Conservation (phyloP, 192 early-diverging fungal genomes). For the Neocallimastix lanati region DNA sequence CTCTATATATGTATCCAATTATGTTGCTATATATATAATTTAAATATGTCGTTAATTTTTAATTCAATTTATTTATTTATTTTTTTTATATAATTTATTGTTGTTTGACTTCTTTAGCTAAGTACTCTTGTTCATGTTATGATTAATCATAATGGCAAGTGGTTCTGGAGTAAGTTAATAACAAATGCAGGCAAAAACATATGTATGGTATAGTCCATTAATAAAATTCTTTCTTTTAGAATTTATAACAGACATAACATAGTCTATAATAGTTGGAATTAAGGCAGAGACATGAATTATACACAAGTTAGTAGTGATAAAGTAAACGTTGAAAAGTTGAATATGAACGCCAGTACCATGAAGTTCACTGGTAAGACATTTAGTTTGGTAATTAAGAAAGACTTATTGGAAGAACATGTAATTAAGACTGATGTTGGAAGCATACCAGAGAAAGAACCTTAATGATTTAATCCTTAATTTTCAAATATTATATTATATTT, state of each 20-base stretch:
- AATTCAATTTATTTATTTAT: no score
- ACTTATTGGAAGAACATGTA: slow-evolving; percentile 83
- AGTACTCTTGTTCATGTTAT: not conserved
- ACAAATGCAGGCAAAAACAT: not conserved
- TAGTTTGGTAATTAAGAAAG: slow-evolving; percentile 73
- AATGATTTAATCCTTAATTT: slow-evolving; percentile 40
- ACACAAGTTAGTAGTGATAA: slow-evolving; percentile 86
- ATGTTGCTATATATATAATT: no score
- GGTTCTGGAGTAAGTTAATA: not conserved
- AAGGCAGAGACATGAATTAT: slow-evolving; percentile 46
- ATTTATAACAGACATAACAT: slow-evolving; percentile 1
- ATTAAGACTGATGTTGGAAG: slow-evolving; percentile 68
- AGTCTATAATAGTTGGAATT: slow-evolving; percentile 1
- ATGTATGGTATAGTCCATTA: not conserved
- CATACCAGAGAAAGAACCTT: slow-evolving; percentile 74
- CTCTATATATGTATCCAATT: no score
- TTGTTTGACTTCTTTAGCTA: not conserved
- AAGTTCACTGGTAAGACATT: slow-evolving; percentile 59
- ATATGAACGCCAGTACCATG: slow-evolving; percentile 51
- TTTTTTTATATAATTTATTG: no score
- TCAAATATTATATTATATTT: no score
- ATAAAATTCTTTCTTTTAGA: not conserved
- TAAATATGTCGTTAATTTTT: no score
- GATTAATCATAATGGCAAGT: not conserved
- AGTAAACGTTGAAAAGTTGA: slow-evolving; percentile 86